phyloP scores from a whole-genome alignment of 2,329 filamentous ascomycete genomes.

The Trichoderma sp. region DNA sequence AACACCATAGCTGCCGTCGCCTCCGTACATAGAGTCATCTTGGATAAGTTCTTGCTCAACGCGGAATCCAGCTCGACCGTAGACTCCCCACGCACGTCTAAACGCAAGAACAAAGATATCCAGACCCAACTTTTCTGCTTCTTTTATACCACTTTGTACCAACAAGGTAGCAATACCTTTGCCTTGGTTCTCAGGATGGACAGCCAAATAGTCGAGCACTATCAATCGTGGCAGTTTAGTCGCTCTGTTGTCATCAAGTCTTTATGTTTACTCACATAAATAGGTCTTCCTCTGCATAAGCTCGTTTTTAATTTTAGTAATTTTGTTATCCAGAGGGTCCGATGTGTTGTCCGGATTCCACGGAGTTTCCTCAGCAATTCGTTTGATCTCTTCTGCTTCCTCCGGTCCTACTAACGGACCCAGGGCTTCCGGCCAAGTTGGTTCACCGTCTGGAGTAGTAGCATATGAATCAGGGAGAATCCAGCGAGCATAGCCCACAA shows the following conservation, averaged over 20 bases:
- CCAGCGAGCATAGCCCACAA: constrained; percentile 28
- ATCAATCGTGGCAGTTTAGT: not conserved
- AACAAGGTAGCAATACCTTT: constrained; percentile 28
- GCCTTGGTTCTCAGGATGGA: constrained; percentile 29
- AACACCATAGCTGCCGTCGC: not conserved
- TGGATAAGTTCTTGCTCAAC: constrained; percentile 26
- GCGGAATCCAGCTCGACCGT: constrained; percentile 27
- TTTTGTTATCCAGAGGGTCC: constrained; percentile 1
- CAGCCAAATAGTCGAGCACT: constrained; percentile 31
- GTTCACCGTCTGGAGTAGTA: not conserved
- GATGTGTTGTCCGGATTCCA: constrained; percentile 19
- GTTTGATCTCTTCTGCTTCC: constrained; percentile 13
- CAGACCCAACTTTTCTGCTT: constrained; percentile 27
- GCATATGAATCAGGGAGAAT: constrained; percentile 21
- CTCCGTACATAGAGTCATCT: constrained; percentile 25
- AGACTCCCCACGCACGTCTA: constrained; percentile 25
- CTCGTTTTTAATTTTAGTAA: not conserved
- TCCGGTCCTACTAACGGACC: not conserved
- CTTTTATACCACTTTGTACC: constrained; percentile 26
- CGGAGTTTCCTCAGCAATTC: constrained; percentile 15
- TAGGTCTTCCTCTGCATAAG: not conserved
- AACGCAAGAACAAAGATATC: constrained; percentile 27
- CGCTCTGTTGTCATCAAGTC: not conserved
- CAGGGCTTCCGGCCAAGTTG: constrained; percentile 18
- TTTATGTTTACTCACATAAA: not conserved